Base-by-base conservation (phyloP, 2,329 filamentous ascomycete species). In the Pezicula neosporulosa region DNA sequence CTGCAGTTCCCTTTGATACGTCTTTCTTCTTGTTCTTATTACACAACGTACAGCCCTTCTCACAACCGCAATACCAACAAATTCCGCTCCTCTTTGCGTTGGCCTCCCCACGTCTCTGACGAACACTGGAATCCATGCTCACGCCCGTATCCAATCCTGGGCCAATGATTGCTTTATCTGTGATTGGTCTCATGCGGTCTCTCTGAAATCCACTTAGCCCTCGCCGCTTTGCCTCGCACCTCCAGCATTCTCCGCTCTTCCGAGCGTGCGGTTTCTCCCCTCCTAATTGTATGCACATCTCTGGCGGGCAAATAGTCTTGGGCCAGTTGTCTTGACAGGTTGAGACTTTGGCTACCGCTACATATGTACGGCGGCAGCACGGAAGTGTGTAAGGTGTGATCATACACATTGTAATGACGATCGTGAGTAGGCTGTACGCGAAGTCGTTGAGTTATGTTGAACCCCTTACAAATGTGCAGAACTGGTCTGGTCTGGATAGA, bases 311-410 rank as follows among this genome's bases (percentile, higher is more conserved):
- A 52, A 63, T 65, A 6, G 48, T 49, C 12, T 52, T 53, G 9
- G 60, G 61, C 62, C 60, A 65, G 16, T 49, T 47, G 3, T 53
- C 54, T 2, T 61, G 55, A 41, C 63, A 65, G 28, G 52, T 58
- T 1, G 57, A 52, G 13, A 60, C 19, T 45, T 49, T 55, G 1
- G 45, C 39, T 28, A 63, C 47, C n/a, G 53, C 38, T 28, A 63
- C 57, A 39, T 64, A 65, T 12, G 53, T 51, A 41, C 54, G 52
- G 12, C 53, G 43, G 51, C 63, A 65, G 54, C 62, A 64, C 13
- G 54, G 47, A 15, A 54, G 47, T n/a, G 48, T 60, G 42, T 60
- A 59, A 13, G 60, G 57, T 8, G 42, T 48, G 21, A 64, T 35
- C 43, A 57, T 49, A 47, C 63, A 65, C 63, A 65, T 65, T 16